Percentiles rank a stretch among this genome's conserved stretches.
Conservation (phyloP, 495 filamentous ascomycete species). For the Hyaloscypha bicolor region DNA sequence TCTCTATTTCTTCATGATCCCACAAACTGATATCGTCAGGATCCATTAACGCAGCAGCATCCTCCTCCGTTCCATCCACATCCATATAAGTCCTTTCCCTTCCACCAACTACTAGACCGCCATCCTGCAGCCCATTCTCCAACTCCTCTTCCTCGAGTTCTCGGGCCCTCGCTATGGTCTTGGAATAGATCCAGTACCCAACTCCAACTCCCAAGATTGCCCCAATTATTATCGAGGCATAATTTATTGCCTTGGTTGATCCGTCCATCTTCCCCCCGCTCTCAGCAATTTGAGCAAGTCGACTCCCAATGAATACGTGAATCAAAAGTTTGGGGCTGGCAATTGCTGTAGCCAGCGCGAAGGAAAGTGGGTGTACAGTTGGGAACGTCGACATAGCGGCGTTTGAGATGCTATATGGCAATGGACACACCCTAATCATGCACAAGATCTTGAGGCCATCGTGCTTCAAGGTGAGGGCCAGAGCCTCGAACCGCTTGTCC, state of each 20-base stretch:
- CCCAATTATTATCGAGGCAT: conserved; percentile 71
- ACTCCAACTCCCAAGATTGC: conserved; percentile 73
- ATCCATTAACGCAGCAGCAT: conserved; percentile 43
- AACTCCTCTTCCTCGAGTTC: conserved; percentile 81
- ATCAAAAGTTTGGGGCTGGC: conserved; percentile 82
- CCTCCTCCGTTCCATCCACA: conserved; percentile 14
- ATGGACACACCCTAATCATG: conserved; percentile 90
- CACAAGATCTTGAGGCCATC: conserved; percentile 87
- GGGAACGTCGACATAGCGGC: conserved; percentile 93
- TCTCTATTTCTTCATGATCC: conserved; percentile 38
- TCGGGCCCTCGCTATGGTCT: conserved; percentile 79
- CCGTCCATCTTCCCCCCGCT: conserved; percentile 61
- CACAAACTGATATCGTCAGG: conserved; percentile 63
- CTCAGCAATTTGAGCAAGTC: conserved; percentile 72
- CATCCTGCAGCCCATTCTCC: conserved; percentile 34
- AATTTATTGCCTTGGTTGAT: conserved; percentile 74
- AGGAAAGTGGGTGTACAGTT: conserved; percentile 74
- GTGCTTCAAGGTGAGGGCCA: conserved; percentile 65
- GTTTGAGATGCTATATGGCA: conserved; percentile 95
- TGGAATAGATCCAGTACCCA: conserved; percentile 82
- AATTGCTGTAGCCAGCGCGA: conserved; percentile 78
- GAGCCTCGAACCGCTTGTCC: conserved; percentile 71
- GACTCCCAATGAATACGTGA: conserved; percentile 86
- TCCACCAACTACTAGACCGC: conserved; percentile 22
- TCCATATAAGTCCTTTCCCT: conserved; percentile 33